Conservation (phyloP, 2,329 filamentous ascomycete species). For the Shiraia sp. region DNA sequence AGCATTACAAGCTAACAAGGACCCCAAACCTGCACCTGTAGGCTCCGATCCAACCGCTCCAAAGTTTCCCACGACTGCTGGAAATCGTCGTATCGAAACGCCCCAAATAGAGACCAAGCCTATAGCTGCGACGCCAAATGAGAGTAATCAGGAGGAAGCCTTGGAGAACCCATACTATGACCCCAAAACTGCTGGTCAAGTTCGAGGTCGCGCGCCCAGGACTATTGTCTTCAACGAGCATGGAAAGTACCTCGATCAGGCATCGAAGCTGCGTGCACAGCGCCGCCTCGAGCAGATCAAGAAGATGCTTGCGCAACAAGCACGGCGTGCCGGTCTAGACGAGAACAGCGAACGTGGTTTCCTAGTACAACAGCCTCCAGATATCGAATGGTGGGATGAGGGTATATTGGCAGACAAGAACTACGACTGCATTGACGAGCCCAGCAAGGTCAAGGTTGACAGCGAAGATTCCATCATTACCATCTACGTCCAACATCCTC, state of each 20-base stretch:
- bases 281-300: constrained; percentile 93
- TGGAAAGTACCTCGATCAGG: constrained; percentile 96
- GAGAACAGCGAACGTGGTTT: constrained; percentile 93
- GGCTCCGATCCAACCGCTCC: constrained; percentile 50
- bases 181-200: constrained; percentile 62
- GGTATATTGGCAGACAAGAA: constrained; percentile 74
- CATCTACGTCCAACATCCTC: constrained; percentile 88
- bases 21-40: constrained; percentile 61
- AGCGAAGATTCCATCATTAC: constrained; percentile 86
- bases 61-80: constrained; percentile 58
- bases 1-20: constrained; percentile 51
- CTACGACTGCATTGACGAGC: constrained; percentile 72
- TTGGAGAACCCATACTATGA: constrained; percentile 84
- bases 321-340: constrained; percentile 89
- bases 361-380: constrained; percentile 79
- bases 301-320: constrained; percentile 83
- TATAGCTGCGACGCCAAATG: constrained; percentile 42
- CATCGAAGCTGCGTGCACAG: constrained; percentile 83
- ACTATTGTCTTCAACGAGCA: constrained; percentile 90
- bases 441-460: constrained; percentile 70
- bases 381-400: constrained; percentile 98
- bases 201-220: constrained; percentile 67
- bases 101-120: constrained; percentile 34
- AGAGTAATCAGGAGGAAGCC: constrained; percentile 59
- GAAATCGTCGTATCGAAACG: constrained; percentile 35